Base-by-base conservation (phyloP, 257 asterid genomes). In the Plantago ovata region DNA sequence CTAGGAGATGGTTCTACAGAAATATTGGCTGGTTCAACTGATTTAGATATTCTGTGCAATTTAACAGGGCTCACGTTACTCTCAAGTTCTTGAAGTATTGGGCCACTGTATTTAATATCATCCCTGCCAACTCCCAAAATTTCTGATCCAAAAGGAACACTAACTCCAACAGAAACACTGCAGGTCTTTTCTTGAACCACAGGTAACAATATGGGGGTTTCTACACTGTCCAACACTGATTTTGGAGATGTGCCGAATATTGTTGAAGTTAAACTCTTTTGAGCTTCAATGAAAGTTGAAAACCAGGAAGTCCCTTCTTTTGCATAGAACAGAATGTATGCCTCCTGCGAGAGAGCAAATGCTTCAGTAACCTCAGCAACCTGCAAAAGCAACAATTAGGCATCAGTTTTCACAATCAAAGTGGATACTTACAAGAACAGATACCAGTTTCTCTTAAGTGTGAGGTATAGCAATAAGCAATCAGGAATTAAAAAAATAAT, bases 321-420 rank as follows among this genome's bases (percentile, higher is more conserved):
- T 36, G 82, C 83, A 76, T 92, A 92, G 69, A 88, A 82, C 19
- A 92, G 95, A 68, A 92, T 75, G 67, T 92, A 92, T 10, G 96
- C 98, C 72, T 85, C 87, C 75, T 92, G 95, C 24, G 89, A 67
- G 48, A 88, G 78, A 63, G 88, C 96, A 64, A n/a, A 61, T 39
- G 71, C 83, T 80, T 88, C 94, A 49, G 15, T 38, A 62, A 80
- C 95, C 68, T 72, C 53, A 61, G 36, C 46, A 49, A 84, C 95
- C 98, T 88, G 63, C 38, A 71, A 51, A 1, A 64, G 39, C 56
- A 53, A 18, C 39, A 67, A 36, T 60, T 21, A 64, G 60, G 55
- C 45, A 52, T 68, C 55, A 61, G 42, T 48, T 7, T 24, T 23
- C 5, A 65, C 38, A 62, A 67, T 54, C 41, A 56, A 13, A 54